Evolutionary conservation across 768 basidiomycete species (phyloP), one percentile per base, ranked within the genome.

Genomic region (Mycena indigotica): DNA sequence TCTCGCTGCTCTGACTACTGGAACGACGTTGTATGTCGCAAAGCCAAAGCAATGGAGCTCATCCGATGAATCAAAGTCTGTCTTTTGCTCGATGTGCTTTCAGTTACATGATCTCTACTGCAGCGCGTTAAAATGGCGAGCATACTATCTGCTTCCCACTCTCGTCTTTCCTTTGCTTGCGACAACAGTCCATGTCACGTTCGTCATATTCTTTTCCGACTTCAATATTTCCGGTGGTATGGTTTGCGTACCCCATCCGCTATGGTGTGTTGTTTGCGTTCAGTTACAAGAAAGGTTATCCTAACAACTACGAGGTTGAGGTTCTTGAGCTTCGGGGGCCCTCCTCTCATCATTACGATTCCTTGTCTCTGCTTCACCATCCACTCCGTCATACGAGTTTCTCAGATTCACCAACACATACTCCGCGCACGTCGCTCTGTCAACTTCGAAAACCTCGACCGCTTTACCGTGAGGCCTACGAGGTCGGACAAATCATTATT

Each of bases 121-220:
- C 24, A 58, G 57, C 2, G 19, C 59, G 24, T 45, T 63, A 2
- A 40, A 45, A 8, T 63, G 61, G 61, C 54, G 50, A 13, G 30
- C 24, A 26, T 51, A 63, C 30, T 63, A 63, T 38, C 46, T 63
- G 3, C 39, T 63, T 39, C 57, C 61, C 5, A 48, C 59, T 38
- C 5, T 58, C 28, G 52, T 63, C 52, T 63, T 58, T 28, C 61
- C 61, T 45, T 39, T 58, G 50, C 61, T 63, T 53, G 53, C 61
- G 23, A 52, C 61, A 19, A 17, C 38, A 1, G 61, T 63, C 12
- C 61, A 63, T 1, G 21, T 56, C 39, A 63, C 48, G 3, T 53
- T 63, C 35, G 57, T 58, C 17, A 23, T 63, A 3, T 63, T 28
- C 29, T 63, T 58, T 29, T 53, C 32, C n/a, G 52, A 19, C 26